These are phyloP conservation scores for Hyaloscypha finlandica DNA, from an alignment of 495 filamentous ascomycete genomes.

Conservation along the genomic window DNA sequence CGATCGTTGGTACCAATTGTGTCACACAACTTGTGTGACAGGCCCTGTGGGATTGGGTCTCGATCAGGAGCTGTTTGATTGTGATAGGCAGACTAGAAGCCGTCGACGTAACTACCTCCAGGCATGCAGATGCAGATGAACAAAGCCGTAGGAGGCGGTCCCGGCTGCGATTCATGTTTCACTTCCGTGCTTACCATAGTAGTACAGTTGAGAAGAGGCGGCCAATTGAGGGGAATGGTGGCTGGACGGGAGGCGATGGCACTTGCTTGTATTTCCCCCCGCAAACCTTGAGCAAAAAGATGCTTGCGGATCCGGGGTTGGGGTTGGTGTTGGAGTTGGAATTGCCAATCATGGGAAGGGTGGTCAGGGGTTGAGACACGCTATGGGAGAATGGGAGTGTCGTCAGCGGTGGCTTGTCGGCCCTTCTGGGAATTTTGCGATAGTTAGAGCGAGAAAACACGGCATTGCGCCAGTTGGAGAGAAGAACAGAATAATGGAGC, in stretches of 20 bases:
- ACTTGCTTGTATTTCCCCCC: background rate
- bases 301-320: background rate
- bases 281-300: background rate
- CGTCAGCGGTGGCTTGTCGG: background rate
- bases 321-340: background rate
- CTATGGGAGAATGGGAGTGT: background rate
- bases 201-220: background rate
- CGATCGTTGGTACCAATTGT: background rate
- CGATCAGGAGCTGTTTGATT: background rate
- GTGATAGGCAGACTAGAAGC: background rate
- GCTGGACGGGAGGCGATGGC: background rate
- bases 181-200: background rate
- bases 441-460: background rate
- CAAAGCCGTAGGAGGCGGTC: background rate
- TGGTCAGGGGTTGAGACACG: background rate
- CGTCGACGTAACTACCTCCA: background rate
- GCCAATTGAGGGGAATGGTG: background rate
- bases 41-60: background rate
- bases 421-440: background rate
- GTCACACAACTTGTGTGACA: background rate
- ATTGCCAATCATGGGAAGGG: background rate
- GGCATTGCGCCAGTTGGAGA: background rate
- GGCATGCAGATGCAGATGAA: background rate
- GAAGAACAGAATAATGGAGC: background rate
- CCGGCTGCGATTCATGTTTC: background rate